Evolutionary conservation across 768 basidiomycete species (phyloP), one percentile per base, ranked within the genome.

Genomic region (Cytidiella melzeri): DNA sequence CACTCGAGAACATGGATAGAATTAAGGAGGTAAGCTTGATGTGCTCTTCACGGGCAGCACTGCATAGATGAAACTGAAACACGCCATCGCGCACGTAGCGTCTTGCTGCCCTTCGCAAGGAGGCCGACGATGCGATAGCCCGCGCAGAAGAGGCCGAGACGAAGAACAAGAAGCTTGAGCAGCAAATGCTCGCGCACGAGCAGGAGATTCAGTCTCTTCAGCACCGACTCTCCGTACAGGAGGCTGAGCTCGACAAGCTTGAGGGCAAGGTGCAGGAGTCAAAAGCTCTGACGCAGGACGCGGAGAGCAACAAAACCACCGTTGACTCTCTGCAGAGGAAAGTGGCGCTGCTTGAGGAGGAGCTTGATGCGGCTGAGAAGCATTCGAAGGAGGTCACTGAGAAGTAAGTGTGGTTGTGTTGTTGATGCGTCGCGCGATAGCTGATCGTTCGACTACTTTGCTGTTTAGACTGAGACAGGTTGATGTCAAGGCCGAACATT

Each of bases 401-500:
- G 70, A 95, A 92, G 95, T 96, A 64, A 61, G 90, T 80, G 21
- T 38, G 13, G 37, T 27, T 51, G 43, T 20, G 3, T 7, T 20
- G 15, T 10, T 30, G 56, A 43, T 42, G 30, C 40, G 15, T 34
- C 25, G 7, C 26, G 21, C 41, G 43, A 34, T 45, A 20, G 38
- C 45, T 50, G 18, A 13, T 21, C 19, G 41, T 43, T 40, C 43
- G 30, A 15, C 52, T 49, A 23, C 24, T 11, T 49, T 57, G 20
- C 30, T 43, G 30, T 45, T 38, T 59, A 98, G 95, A 68, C 76
- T 99, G 59, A 77, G 95, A 54, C 91, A 95, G 63, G 92, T 95
- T 50, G 96, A 99, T 64, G 87, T 98, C 69, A 99, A 97, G 73
- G 95, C 95, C 9, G 96, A 99, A 68, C 92, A 98, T 72, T 96